Base-by-base conservation (phyloP, 148 eudicot genomes). In the Gaultheria prostrata region DNA sequence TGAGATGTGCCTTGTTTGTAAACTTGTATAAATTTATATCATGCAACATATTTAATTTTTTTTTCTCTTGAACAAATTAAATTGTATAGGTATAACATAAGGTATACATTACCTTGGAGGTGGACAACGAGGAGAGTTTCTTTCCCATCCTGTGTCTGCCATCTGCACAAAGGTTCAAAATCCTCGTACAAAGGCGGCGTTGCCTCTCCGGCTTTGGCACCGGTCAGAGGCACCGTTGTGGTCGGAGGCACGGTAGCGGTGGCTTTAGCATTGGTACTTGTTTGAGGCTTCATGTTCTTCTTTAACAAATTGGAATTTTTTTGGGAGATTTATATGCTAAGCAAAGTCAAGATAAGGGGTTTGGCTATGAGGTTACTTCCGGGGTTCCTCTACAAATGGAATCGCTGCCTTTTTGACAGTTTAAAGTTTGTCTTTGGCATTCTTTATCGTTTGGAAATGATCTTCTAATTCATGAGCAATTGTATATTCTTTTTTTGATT, bases 91-190 rank as follows among this genome's bases (percentile, higher is more conserved):
- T 18, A 21, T 24, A 61, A 8, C 8, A 61, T 61, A 33, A 8
- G 12, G 6, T 17, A 3, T 15, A 79, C 5, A 51, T 32, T 85
- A 90, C 90, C 92, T n/a, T 70, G 85, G 61, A 87, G 78, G 89
- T 70, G 83, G 82, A 87, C 84, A 61, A 84, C 88, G 71, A 88
- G 89, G 71, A 88, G 89, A 82, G 84, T 80, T 67, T 90, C 86
- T 10, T 51, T 33, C 21, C 53, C 86, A 56, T 90, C 89, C 75
- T 83, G 81, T 11, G 81, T 87, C 30, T 26, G 50, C 92, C 91
- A 89, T 18, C 61, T 71, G 78, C 91, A 88, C 45, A 85, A 83
- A 12, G 91, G 92, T 79, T 89, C 91, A 75, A 90, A 87, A 45
- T 90, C 91, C 45, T 87, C 88, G 17, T 82, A 86, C 3, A 83